These are phyloP conservation scores for Zanthoxylum bungeanum DNA, from an alignment of 345 rosid genomes.

Conservation along the genomic window DNA sequence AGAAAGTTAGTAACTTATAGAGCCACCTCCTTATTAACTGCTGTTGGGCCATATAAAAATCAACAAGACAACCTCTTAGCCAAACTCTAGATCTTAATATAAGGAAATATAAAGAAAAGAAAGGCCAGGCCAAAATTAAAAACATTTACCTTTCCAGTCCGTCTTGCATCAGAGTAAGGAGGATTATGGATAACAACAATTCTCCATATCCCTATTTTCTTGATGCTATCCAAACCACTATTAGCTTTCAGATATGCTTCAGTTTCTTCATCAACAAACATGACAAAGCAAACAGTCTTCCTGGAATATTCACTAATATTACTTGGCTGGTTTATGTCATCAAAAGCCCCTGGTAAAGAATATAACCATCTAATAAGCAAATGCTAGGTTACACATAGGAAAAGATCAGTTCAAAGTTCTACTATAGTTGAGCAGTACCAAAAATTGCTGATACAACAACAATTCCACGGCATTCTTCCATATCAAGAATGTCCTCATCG, in stretches of 20 bases:
- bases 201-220: constrained; percentile 88
- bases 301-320: constrained; percentile 75
- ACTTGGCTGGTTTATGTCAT: constrained; percentile 78
- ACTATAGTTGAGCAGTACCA: constrained; percentile 44
- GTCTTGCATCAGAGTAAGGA: constrained; percentile 86
- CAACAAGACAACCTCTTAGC: neutral
- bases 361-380: constrained; percentile 20
- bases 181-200: constrained; percentile 79
- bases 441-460: constrained; percentile 97
- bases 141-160: constrained; percentile 81
- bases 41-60: neutral
- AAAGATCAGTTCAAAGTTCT: constrained; percentile 10
- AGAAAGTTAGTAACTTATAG: neutral
- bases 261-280: constrained; percentile 97
- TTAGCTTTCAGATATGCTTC: constrained; percentile 69
- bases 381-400: neutral
- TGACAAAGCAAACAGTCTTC: constrained; percentile 78
- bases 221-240: constrained; percentile 46
- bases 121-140: neutral
- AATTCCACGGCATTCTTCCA: constrained; percentile 86
- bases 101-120: neutral
- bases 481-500: constrained; percentile 73
- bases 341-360: constrained; percentile 75
- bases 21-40: neutral
- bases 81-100: neutral